Conservation (phyloP, 495 filamentous ascomycete genomes). For the Podospora fimiseda region DNA sequence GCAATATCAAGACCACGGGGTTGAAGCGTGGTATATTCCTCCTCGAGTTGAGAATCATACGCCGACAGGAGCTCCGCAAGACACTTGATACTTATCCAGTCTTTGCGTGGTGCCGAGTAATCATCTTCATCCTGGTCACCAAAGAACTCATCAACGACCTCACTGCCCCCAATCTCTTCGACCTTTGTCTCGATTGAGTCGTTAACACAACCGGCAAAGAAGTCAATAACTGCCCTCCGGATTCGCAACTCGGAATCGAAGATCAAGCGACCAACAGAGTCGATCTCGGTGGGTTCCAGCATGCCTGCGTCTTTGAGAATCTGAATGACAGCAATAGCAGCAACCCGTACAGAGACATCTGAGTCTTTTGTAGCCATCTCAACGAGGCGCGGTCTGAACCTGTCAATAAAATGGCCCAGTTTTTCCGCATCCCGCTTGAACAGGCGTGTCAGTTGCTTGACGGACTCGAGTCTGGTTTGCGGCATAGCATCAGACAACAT, state of each 20-base stretch:
- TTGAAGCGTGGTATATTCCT: conserved; percentile 36
- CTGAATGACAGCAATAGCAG: conserved; percentile 72
- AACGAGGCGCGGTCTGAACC: conserved; percentile 78
- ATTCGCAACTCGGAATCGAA: conserved; percentile 80
- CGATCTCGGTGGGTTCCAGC: conserved; percentile 85
- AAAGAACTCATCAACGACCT: conserved; percentile 55
- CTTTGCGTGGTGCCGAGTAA: conserved; percentile 62
- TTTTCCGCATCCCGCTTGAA: conserved; percentile 73
- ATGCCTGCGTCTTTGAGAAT: conserved; percentile 75
- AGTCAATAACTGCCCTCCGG: conserved; percentile 78
- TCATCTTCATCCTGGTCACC: conserved; percentile 71
- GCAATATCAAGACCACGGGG: conserved; percentile 38
- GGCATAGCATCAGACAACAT: conserved; percentile 72
- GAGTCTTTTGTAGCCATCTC: conserved; percentile 85
- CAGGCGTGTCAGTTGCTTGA: conserved; percentile 73
- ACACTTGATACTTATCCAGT: conserved; percentile 89
- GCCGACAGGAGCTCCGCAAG: conserved; percentile 73
- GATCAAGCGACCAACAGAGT: conserved; percentile 73
- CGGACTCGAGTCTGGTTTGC: conserved; percentile 63
- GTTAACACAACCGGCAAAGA: conserved; percentile 80
- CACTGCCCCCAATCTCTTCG: conserved; percentile 69
- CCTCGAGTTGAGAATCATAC: conserved; percentile 57
- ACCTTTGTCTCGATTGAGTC: conserved; percentile 73
- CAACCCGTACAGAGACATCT: conserved; percentile 69
- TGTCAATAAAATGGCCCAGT: conserved; percentile 80